A percentile compares a stretch with the other conserved stretches of the same genome.
Conservation (phyloP, 768 basidiomycete genomes). For the Phanerochaete carnosa region DNA sequence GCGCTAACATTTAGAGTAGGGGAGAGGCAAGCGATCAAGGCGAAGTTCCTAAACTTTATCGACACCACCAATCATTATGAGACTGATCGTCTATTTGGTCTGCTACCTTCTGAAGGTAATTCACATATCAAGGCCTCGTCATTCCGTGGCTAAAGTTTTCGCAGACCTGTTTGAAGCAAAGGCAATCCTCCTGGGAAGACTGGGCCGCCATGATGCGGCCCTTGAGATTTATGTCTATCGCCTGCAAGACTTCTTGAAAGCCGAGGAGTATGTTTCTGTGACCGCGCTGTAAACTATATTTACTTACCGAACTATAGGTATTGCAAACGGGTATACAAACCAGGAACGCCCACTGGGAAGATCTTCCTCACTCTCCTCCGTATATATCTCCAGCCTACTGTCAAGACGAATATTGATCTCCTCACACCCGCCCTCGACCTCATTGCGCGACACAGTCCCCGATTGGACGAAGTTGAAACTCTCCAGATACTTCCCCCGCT, state of each 20-base stretch:
- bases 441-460: slow-evolving; percentile 78
- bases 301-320: slow-evolving; percentile 50
- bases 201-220: slow-evolving; percentile 90
- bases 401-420: slow-evolving; percentile 62
- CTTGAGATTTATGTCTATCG: slow-evolving; percentile 94
- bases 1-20: not conserved
- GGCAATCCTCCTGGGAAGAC: slow-evolving; percentile 84
- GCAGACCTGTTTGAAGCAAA: slow-evolving; percentile 87
- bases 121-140: not conserved
- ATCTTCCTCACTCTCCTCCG: slow-evolving; percentile 85
- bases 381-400: slow-evolving; percentile 79
- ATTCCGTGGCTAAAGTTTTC: not conserved
- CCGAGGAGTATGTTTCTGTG: slow-evolving; percentile 68
- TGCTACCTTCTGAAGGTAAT: slow-evolving; percentile 80
- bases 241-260: slow-evolving; percentile 77
- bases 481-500: slow-evolving; percentile 88
- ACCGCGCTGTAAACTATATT: not conserved
- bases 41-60: slow-evolving; percentile 77
- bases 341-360: slow-evolving; percentile 42
- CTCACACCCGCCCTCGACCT: slow-evolving; percentile 84
- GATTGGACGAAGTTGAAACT: slow-evolving; percentile 78
- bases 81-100: slow-evolving; percentile 75
- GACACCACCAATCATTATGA: slow-evolving; percentile 65
- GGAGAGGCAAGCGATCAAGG: slow-evolving; percentile 54
- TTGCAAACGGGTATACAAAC: slow-evolving; percentile 78